Evolutionary conservation across 163 green algal genomes (phyloP).

Genomic region (Chlamydomonas reinhardtii): DNA sequence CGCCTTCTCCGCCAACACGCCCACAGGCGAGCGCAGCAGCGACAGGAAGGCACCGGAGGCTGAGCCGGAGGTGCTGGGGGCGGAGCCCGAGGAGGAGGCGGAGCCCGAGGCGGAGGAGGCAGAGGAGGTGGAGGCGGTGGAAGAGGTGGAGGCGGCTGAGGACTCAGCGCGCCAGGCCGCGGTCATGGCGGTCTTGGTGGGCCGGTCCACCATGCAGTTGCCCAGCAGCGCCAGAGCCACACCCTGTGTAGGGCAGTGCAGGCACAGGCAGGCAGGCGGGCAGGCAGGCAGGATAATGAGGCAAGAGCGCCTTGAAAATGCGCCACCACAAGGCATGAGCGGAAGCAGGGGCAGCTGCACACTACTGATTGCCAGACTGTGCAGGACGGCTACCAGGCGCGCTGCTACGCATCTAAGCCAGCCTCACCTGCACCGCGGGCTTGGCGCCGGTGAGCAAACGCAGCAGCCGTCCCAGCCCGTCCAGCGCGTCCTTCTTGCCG

Average conservation of each 20-base stretch:
- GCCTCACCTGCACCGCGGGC: slow-evolving; percentile 28
- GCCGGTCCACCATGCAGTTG: slow-evolving; percentile 67
- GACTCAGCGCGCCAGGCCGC: slow-evolving; percentile 13
- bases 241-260: slow-evolving; percentile 38
- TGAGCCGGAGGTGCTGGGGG: not conserved
- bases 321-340: no score
- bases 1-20: slow-evolving; percentile 48
- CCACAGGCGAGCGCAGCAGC: slow-evolving; percentile 22
- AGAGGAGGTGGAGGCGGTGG: not conserved
- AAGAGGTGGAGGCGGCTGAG: not conserved
- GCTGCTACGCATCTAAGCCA: no score
- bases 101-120: not conserved
- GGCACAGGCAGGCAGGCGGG: no score
- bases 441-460: slow-evolving; percentile 11
- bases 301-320: no score
- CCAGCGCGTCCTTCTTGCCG: no score
- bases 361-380: no score
- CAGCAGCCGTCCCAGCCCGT: slow-evolving; percentile 22
- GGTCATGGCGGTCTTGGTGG: slow-evolving; percentile 43
- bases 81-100: not conserved
- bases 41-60: not conserved
- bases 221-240: slow-evolving; percentile 60
- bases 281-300: no score
- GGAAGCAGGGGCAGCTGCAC: no score
- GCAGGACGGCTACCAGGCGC: not conserved